Evolutionary conservation across 495 filamentous ascomycete species (phyloP).

Genomic region (Penicillium lividum): DNA sequence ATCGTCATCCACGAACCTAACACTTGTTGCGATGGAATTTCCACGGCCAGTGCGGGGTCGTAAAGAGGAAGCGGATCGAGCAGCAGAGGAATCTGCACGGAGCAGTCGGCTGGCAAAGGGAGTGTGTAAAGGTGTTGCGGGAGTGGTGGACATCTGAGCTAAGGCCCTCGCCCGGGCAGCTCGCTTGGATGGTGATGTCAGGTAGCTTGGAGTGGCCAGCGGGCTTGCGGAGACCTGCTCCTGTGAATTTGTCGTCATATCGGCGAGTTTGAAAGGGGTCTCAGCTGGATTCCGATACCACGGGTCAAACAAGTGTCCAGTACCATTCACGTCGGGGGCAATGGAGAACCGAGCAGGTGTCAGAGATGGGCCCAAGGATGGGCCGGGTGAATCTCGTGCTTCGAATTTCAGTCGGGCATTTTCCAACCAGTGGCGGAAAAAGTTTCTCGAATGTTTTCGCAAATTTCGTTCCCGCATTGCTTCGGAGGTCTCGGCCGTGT

Average conservation of each 20-base stretch:
- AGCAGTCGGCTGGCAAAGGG: constrained; percentile 49
- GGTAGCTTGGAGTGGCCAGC: constrained; percentile 52
- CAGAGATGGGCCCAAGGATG: constrained; percentile 17
- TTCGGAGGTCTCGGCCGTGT: constrained; percentile 48
- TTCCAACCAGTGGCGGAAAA: constrained; percentile 62
- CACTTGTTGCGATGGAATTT: constrained; percentile 41
- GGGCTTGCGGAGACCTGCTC: constrained; percentile 40
- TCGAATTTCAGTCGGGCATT: constrained; percentile 43
- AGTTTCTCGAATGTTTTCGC: constrained; percentile 53
- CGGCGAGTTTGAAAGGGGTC: constrained; percentile 50
- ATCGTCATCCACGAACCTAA: constrained; percentile 48
- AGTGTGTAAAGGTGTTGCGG: constrained; percentile 47
- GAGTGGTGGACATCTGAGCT: constrained; percentile 54
- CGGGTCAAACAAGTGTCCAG: constrained; percentile 42
- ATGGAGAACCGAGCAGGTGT: constrained; percentile 34
- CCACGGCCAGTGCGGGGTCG: constrained; percentile 34
- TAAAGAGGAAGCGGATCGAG: constrained; percentile 29
- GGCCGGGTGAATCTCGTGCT: constrained; percentile 39
- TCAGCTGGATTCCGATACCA: constrained; percentile 43
- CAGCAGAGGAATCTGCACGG: constrained; percentile 32
- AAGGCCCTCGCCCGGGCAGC: constrained; percentile 53
- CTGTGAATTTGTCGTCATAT: constrained; percentile 40
- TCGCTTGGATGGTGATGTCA: constrained; percentile 60
- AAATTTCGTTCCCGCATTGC: constrained; percentile 58
- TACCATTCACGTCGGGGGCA: constrained; percentile 25